Conservation (phyloP, 257 asterid genomes). For the Solanum ahanhuiri region DNA sequence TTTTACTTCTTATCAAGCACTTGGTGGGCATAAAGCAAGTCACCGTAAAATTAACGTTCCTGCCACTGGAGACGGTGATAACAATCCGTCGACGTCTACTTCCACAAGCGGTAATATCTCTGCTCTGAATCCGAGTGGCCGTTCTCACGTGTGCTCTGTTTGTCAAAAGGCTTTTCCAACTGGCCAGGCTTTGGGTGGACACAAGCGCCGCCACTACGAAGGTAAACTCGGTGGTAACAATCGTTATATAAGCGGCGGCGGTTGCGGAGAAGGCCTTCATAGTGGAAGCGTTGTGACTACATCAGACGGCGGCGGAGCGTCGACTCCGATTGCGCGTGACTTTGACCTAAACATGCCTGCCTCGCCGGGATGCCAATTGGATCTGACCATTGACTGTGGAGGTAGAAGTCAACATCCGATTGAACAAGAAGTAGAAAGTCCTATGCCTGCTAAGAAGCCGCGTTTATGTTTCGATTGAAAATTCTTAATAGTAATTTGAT, state of each 20-base stretch:
- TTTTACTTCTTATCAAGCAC: constrained; percentile 66
- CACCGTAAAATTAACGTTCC: constrained; percentile 36
- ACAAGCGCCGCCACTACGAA: constrained; percentile 86
- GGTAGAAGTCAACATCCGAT: constrained; percentile 1
- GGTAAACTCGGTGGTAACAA: constrained; percentile 35
- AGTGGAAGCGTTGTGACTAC: constrained; percentile 22
- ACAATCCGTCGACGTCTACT: constrained; percentile 10
- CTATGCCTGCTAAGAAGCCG: constrained; percentile 26
- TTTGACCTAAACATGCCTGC: constrained; percentile 52
- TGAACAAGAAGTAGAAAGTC: constrained; percentile 58
- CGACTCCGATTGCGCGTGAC: constrained; percentile 9
- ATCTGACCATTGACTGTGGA: constrained; percentile 5
- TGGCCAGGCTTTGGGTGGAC: constrained; percentile 96
- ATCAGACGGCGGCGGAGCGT: constrained; percentile 32
- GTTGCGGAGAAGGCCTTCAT: neutral
- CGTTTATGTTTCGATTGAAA: constrained; percentile 9
- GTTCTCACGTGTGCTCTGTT: constrained; percentile 57
- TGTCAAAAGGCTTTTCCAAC: constrained; percentile 60
- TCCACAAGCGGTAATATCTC: constrained; percentile 11
- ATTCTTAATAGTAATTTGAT: neutral
- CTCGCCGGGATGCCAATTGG: constrained; percentile 25
- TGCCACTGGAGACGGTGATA: constrained; percentile 12
- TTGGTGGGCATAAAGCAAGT: constrained; percentile 97
- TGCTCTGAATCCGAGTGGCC: constrained; percentile 41
- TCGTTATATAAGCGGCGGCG: neutral